These are phyloP conservation scores for Fusarium nematophilum DNA, from an alignment of 2,329 filamentous ascomycete genomes.

Conservation along the genomic window DNA sequence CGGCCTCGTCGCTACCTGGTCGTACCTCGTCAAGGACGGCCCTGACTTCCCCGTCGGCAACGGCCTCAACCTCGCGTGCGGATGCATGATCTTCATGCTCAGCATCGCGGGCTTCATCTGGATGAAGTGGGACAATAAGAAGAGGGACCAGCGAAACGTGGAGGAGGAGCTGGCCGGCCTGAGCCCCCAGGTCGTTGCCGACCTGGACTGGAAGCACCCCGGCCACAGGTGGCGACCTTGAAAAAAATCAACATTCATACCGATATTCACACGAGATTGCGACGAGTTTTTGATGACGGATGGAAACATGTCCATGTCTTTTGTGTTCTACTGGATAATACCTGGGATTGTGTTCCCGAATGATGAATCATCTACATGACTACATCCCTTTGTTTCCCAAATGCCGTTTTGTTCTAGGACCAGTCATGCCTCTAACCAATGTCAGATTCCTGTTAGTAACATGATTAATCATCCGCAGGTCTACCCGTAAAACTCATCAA, in stretches of 20 bases:
- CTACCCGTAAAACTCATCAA: not conserved
- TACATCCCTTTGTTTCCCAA: not conserved
- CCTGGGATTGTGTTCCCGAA: too few species aligned
- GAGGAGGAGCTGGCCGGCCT: slow-evolving; percentile 68
- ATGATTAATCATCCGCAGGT: not conserved
- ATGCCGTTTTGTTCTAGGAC: not conserved
- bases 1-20: slow-evolving; percentile 74
- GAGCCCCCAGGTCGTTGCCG: slow-evolving; percentile 63
- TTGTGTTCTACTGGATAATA: not conserved
- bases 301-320: not conserved
- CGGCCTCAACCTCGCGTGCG: slow-evolving; percentile 69
- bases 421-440: not conserved
- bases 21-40: slow-evolving; percentile 69
- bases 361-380: not conserved
- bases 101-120: slow-evolving; percentile 63
- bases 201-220: slow-evolving; percentile 76
- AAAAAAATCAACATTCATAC: too few species aligned
- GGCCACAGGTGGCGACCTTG: slow-evolving; percentile 67
- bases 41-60: slow-evolving; percentile 78
- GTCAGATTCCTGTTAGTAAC: not conserved
- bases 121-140: slow-evolving; percentile 73
- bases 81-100: slow-evolving; percentile 65
- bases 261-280: not conserved
- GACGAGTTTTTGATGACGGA: not conserved
- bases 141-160: slow-evolving; percentile 64